Evolutionary conservation across 768 basidiomycete species (phyloP).

Genomic region (Glaciozyma martinii): DNA sequence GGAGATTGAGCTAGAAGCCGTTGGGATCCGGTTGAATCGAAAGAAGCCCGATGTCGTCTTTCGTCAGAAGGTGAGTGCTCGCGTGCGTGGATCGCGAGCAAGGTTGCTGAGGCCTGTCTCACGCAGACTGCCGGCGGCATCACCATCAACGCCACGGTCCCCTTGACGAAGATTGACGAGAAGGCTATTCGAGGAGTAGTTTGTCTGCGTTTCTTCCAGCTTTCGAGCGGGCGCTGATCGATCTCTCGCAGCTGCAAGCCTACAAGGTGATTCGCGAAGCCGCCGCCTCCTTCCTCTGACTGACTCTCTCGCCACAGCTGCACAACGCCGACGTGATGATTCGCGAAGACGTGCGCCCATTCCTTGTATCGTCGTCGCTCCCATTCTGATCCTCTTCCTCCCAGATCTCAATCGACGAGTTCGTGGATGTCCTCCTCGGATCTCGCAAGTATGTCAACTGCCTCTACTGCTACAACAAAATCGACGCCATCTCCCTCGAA

Average conservation of each 20-base stretch:
- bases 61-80: slow-evolving; percentile 80
- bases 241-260: no score
- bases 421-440: slow-evolving; percentile 95
- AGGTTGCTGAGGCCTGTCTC: background rate
- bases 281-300: no score
- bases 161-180: slow-evolving; percentile 88
- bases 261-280: slow-evolving; percentile 29
- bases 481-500: slow-evolving; percentile 41
- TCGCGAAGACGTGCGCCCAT: slow-evolving; percentile 77
- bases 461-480: slow-evolving; percentile 68
- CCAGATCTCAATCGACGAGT: slow-evolving; percentile 89
- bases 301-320: slow-evolving; percentile 30
- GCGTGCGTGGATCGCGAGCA: slow-evolving; percentile 30
- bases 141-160: slow-evolving; percentile 80
- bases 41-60: slow-evolving; percentile 84
- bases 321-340: slow-evolving; percentile 89
- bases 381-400: slow-evolving; percentile 6
- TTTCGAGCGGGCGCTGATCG: slow-evolving; percentile 36
- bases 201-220: slow-evolving; percentile 83
- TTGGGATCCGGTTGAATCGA: slow-evolving; percentile 90
- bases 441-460: slow-evolving; percentile 93
- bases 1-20: slow-evolving; percentile 89
- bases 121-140: slow-evolving; percentile 23
- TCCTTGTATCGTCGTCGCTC: slow-evolving; percentile 11
- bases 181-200: slow-evolving; percentile 87